Evolutionary conservation across 2,329 filamentous ascomycete species (phyloP).

Genomic region (Lomentospora prolificans): DNA sequence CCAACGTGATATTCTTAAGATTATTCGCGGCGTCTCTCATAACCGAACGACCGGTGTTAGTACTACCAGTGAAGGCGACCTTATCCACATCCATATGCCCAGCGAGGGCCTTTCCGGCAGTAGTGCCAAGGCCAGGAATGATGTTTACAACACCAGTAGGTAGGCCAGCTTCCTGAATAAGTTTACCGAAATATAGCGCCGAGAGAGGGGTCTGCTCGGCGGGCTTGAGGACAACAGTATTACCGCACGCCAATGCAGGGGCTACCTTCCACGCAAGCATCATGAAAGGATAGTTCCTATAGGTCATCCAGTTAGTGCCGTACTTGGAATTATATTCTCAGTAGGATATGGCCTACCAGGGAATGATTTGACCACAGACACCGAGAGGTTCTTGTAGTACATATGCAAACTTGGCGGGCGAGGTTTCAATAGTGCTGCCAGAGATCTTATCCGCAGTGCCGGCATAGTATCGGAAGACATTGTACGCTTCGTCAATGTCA

Average conservation of each 20-base stretch:
- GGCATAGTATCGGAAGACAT: constrained; percentile 55
- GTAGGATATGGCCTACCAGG: constrained; percentile 26
- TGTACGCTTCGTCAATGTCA: constrained; percentile 36
- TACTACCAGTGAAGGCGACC: constrained; percentile 62
- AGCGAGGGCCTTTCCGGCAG: constrained; percentile 7
- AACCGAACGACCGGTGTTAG: constrained; percentile 54
- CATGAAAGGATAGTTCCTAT: constrained; percentile 20
- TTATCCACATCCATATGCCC: constrained; percentile 29
- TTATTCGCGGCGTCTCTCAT: constrained; percentile 41
- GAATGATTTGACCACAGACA: constrained; percentile 57
- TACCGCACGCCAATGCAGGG: background rate
- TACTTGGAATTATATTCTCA: background rate
- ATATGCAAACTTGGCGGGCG: constrained; percentile 54
- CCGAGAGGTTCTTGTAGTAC: constrained; percentile 60
- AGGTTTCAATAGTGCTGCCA: constrained; percentile 58
- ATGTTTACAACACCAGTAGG: constrained; percentile 10
- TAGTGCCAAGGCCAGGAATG: constrained; percentile 5
- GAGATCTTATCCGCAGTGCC: constrained; percentile 63
- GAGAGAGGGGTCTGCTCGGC: constrained; percentile 2
- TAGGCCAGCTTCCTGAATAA: constrained; percentile 10
- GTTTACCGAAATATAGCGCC: constrained; percentile 5
- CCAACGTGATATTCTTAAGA: constrained; percentile 34
- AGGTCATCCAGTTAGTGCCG: constrained; percentile 20
- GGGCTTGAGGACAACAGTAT: background rate
- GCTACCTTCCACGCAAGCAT: background rate